A percentile compares a stretch with the other conserved stretches of the same genome.
phyloP scores from a whole-genome alignment of 805 yeast genomes.

The Schizosaccharomyces pombe region DNA sequence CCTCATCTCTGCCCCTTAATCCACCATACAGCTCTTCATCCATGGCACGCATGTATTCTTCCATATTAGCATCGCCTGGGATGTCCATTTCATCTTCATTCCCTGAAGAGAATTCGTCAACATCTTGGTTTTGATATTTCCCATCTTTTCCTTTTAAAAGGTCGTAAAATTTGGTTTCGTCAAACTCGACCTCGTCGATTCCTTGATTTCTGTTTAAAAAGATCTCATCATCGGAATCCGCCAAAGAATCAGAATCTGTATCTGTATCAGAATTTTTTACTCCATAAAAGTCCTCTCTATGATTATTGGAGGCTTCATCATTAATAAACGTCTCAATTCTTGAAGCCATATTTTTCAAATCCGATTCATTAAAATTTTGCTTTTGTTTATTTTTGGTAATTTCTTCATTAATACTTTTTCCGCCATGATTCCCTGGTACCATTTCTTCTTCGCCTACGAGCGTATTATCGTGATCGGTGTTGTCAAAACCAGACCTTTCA shows the following conservation, averaged over 20 bases:
- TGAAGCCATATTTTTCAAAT: slow-evolving; percentile 6
- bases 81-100: background rate
- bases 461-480: too few species aligned
- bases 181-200: slow-evolving; percentile 20
- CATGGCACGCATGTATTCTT: slow-evolving; percentile 1
- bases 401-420: too few species aligned
- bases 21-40: background rate
- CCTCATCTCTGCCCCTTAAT: too few species aligned
- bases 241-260: too few species aligned
- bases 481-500: slow-evolving; percentile 5
- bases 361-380: slow-evolving; percentile 9
- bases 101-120: background rate
- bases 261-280: slow-evolving; percentile 11
- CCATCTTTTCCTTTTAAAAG: slow-evolving; percentile 21
- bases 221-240: background rate
- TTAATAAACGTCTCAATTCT: slow-evolving; percentile 10
- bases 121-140: too few species aligned
- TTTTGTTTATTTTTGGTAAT: slow-evolving; percentile 7
- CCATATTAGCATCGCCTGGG: background rate
- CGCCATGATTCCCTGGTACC: too few species aligned
- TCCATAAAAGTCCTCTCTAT: slow-evolving; percentile 7
- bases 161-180: slow-evolving; percentile 50
- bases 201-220: background rate
- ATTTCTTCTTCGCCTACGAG: too few species aligned
- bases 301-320: slow-evolving; percentile 13